Evolutionary conservation across 2,329 filamentous ascomycete genomes (phyloP).

Genomic region (Pestalotiopsis sp.): DNA sequence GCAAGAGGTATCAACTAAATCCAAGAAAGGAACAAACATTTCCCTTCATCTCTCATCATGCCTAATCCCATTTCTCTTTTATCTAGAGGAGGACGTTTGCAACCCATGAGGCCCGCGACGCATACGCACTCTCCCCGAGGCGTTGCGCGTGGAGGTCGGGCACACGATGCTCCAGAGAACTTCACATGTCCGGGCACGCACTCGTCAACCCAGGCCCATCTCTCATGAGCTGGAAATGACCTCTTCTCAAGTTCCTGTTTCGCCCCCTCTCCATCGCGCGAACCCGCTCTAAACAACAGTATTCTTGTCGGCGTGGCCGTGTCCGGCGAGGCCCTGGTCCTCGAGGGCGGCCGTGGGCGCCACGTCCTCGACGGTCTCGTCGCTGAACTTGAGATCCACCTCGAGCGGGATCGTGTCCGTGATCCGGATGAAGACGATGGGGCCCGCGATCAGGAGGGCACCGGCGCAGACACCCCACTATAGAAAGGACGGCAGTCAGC

Average conservation of each 20-base stretch:
- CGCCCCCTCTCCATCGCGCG: too few relatives aligned
- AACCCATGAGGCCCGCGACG: not conserved
- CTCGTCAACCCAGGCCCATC: not conserved
- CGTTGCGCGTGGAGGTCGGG: too few relatives aligned
- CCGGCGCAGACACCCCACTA: slow-evolving; percentile 75
- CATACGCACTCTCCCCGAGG: too few relatives aligned
- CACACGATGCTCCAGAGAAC: too few relatives aligned
- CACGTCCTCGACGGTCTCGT: slow-evolving; percentile 78
- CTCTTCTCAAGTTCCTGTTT: not conserved
- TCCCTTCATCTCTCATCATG: not conserved
- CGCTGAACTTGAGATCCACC: slow-evolving; percentile 81
- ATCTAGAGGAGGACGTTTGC: not conserved
- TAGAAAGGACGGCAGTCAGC: slow-evolving; percentile 18
- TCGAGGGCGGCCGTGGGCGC: slow-evolving; percentile 27
- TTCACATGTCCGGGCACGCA: too few relatives aligned
- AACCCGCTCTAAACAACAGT: slow-evolving; percentile 4
- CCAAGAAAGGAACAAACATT: not conserved
- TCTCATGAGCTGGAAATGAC: too few relatives aligned
- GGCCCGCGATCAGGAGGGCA: slow-evolving; percentile 75
- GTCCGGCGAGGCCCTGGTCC: slow-evolving; percentile 12
- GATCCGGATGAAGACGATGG: slow-evolving; percentile 77
- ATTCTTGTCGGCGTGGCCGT: slow-evolving; percentile 16
- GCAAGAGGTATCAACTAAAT: slow-evolving; percentile 7
- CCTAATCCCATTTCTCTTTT: not conserved
- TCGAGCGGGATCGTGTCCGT: slow-evolving; percentile 79